phyloP scores from a whole-genome alignment of 2,329 filamentous ascomycete genomes.

The Calonectria montana region DNA sequence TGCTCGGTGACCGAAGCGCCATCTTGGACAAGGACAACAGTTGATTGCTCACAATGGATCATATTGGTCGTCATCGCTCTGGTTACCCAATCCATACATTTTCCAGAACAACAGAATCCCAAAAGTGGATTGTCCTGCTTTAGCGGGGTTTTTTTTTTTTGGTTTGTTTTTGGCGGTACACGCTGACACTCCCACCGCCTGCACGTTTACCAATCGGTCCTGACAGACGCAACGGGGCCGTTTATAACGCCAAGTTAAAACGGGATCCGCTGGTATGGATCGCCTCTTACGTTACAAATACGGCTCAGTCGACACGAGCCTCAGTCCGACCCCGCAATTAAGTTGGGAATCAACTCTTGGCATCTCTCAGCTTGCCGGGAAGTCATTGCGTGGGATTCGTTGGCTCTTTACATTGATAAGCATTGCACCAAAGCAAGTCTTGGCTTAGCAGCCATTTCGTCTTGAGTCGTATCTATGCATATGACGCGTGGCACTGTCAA shows the following conservation, averaged over 20 bases:
- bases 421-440: not conserved
- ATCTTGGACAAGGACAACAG: not conserved
- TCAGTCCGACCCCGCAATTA: not conserved
- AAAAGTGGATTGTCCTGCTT: not conserved
- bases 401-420: constrained; percentile 2
- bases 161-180: too few species aligned
- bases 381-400: constrained; percentile 6
- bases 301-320: not conserved
- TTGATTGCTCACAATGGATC: not conserved
- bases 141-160: not conserved
- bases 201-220: not conserved
- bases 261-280: not conserved
- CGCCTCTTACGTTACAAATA: constrained; percentile 1
- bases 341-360: not conserved
- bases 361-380: constrained; percentile 2
- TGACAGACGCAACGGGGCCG: not conserved
- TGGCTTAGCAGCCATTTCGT: not conserved
- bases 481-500: constrained; percentile 6
- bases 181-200: not conserved
- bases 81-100: not conserved
- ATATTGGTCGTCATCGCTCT: constrained; percentile 2
- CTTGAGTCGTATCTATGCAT: not conserved
- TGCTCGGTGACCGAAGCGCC: not conserved
- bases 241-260: constrained; percentile 7
- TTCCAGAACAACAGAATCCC: constrained; percentile 8